Evolutionary conservation across 2,329 filamentous ascomycete species (phyloP), one percentile per base, ranked within the genome.

Genomic region (Aspergillus clavatus): DNA sequence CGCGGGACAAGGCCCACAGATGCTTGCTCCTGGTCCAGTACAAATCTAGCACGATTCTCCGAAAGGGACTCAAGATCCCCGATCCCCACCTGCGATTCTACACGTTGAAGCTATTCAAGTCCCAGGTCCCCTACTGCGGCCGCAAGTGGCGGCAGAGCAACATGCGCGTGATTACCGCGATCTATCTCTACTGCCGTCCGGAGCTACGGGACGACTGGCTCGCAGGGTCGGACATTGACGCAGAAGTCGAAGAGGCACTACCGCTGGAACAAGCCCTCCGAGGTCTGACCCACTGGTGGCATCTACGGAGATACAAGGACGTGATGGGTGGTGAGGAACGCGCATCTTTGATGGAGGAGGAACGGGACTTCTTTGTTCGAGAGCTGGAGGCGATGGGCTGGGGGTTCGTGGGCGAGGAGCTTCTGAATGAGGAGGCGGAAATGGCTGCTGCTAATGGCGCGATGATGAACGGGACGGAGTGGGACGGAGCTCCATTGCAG

Each of bases 121-220:
- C 89, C 49, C 93, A 98, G 68, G 93, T 98, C 4, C 93, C 93
- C 1, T 98, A 95, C 74, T 97, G 91, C 67, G 91, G 93, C 18
- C 84, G 93, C 35, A 98, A 98, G 72, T 98, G 93, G 93, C 84
- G 93, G 11, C 93, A 97, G 72, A 84, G 83, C 57, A 97, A 98
- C 68, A 98, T 98, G 93, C 87, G 91, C 44, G 90, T 97, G 61
- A 98, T 98, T 62, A 98, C 93, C 0, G 89, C 90, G 3, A 88
- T 98, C 1, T 98, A 96, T 67, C 76, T 98, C 39, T 88, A 95
- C 70, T 95, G 91, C 62, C 80, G 89, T 6, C 91, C 91, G 0
- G 91, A 97, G 66, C 76, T 98, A 37, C 80, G 91, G 23, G 93
- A 98, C 62, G 93, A 96, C 69, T 97, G 93, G 91, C 77, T 97